Percentiles rank a stretch among this genome's conserved stretches.
phyloP scores from a whole-genome alignment of 768 basidiomycete species.

The Leucogyrophana mollusca region DNA sequence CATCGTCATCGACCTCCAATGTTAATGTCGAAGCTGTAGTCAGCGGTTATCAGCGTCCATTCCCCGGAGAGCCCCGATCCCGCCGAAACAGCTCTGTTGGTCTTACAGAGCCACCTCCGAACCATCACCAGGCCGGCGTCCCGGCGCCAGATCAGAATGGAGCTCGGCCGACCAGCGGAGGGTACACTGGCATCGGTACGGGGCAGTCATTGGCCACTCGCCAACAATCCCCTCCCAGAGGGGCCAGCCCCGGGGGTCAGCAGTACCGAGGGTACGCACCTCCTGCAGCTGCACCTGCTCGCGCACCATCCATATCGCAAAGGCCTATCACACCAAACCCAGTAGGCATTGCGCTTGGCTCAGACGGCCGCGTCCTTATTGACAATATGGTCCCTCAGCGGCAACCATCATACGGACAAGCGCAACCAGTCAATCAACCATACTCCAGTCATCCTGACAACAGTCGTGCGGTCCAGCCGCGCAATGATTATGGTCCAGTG shows the following conservation, averaged over 20 bases:
- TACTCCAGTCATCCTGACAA: no score
- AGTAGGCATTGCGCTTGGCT: constrained; percentile 83
- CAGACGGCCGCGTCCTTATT: constrained; percentile 74
- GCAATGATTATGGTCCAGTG: constrained; percentile 15
- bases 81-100: constrained; percentile 51
- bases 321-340: constrained; percentile 68
- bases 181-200: constrained; percentile 82
- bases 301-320: constrained; percentile 27
- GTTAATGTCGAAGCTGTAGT: constrained; percentile 75
- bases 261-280: constrained; percentile 11
- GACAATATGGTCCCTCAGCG: constrained; percentile 70
- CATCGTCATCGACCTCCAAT: constrained; percentile 31
- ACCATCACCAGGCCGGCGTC: constrained; percentile 23
- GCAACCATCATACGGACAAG: constrained; percentile 2
- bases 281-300: constrained; percentile 14
- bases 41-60: constrained; percentile 73
- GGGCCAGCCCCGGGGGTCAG: constrained; percentile 16
- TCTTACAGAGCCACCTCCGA: constrained; percentile 26
- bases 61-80: constrained; percentile 81
- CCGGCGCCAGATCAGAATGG: constrained; percentile 34
- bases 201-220: constrained; percentile 58
- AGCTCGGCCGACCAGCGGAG: constrained; percentile 56
- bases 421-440: constrained; percentile 1
- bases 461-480: constrained; percentile 3
- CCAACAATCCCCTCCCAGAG: constrained; percentile 54